Evolutionary conservation across 2,329 filamentous ascomycete genomes (phyloP).

Genomic region (Hymenotorrendiella dingleyae): DNA sequence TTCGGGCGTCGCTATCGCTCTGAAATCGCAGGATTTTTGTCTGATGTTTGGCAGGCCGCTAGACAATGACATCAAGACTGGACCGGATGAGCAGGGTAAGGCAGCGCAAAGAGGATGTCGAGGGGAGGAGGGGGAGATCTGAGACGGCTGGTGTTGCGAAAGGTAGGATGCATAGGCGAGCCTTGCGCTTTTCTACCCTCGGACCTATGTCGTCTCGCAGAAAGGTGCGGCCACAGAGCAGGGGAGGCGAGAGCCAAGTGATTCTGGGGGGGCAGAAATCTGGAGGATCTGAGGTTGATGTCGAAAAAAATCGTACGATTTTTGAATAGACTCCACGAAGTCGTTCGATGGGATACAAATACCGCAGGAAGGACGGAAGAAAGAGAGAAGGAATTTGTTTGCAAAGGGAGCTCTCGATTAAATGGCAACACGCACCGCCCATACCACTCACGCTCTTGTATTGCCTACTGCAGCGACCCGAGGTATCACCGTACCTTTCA

Average conservation of each 20-base stretch:
- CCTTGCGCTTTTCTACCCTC: constrained; percentile 6
- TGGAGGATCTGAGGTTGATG: no score
- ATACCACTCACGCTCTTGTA: no score
- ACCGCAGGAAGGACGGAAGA: background rate
- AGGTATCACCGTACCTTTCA: background rate
- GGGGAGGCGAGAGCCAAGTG: no score
- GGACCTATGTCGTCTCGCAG: constrained; percentile 5
- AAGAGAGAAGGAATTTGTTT: background rate
- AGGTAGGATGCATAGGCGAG: constrained; percentile 16
- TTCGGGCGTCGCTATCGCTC: constrained; percentile 35
- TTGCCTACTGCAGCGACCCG: no score
- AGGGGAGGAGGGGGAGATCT: constrained; percentile 6
- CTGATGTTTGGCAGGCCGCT: constrained; percentile 6
- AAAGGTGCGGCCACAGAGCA: no score
- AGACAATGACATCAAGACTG: constrained; percentile 15
- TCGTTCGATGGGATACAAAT: no score
- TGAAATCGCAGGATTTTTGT: no score
- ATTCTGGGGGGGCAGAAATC: no score
- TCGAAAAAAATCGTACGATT: background rate
- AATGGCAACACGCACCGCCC: no score
- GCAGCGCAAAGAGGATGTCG: constrained; percentile 17
- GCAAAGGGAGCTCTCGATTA: no score
- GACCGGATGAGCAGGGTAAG: constrained; percentile 6
- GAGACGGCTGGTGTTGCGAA: constrained; percentile 23
- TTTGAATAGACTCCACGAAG: no score